Evolutionary conservation across 2,329 filamentous ascomycete species (phyloP), one percentile per base, ranked within the genome.

Genomic region (Paecilomyces formosus): DNA sequence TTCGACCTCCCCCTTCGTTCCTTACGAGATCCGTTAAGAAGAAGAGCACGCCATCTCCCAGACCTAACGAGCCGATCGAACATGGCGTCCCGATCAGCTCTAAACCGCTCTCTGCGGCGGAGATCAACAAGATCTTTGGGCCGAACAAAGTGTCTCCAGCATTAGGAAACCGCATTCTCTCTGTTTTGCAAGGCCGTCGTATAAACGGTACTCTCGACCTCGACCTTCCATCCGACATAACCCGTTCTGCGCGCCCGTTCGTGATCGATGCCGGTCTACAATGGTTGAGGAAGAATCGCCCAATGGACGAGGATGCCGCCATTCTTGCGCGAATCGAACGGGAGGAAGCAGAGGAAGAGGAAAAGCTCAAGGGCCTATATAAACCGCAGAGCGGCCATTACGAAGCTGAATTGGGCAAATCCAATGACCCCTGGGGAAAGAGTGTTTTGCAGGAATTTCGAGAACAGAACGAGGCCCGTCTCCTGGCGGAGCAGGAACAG

Each of bases 241-340:
- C 64, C 55, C 64, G 65, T n/a, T 60, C 66, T 12, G 64, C 73
- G 21, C 69, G 67, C 21, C 61, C 72, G 26, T 62, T 68, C 21
- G 68, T 72, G 33, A 66, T 77, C 9, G 68, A 73, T 39, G 65
- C 63, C 13, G 75, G 72, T 1, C 61, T 80, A 39, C 58, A 70
- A 50, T 80, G 76, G 72, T 67, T 80, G 5, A 75, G 78, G 15
- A 58, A 61, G 21, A 70, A 73, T 13, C 73, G 76, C 30, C 76
- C 77, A 0, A 58, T 80, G 12, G 78, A 80, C 24, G 78, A 80
- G 62, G 78, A 80, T 62, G 76, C 75, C 6, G 78, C 78, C 2
- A 79, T 80, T n/a, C 54, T 79, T 18, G 70, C 70, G 13, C 73
- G 78, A 1, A 74, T 80, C 30, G 72, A 75, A 61, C 64, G 70